Evolutionary conservation across 2,329 filamentous ascomycete genomes (phyloP).

Genomic region (Xylaria sp.): DNA sequence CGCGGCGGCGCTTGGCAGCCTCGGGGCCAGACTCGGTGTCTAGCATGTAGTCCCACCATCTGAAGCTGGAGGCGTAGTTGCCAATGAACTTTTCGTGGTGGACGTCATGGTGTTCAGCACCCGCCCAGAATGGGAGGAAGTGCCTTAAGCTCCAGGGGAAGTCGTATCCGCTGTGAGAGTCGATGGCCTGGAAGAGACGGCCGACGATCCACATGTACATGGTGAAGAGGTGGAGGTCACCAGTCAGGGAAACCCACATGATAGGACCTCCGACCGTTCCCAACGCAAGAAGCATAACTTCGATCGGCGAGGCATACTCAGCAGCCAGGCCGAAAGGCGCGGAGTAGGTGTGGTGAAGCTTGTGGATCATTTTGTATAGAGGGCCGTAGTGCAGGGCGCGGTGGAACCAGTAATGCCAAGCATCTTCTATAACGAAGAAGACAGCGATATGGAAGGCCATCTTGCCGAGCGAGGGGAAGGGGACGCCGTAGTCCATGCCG

Average conservation of each 20-base stretch:
- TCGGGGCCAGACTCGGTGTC: constrained; percentile 93
- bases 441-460: constrained; percentile 90
- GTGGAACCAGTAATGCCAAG: constrained; percentile 99
- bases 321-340: constrained; percentile 95
- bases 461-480: constrained; percentile 82
- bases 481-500: constrained; percentile 84
- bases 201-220: constrained; percentile 97
- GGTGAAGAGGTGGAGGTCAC: constrained; percentile 89
- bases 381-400: constrained; percentile 91
- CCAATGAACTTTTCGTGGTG: constrained; percentile 99
- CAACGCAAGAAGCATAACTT: constrained; percentile 91
- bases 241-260: constrained; percentile 78
- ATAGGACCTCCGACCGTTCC: constrained; percentile 84
- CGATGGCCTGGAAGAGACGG: constrained; percentile 95
- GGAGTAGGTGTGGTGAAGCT: constrained; percentile 98
- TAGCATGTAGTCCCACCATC: constrained; percentile 96
- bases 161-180: constrained; percentile 96
- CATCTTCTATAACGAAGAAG: constrained; percentile 94
- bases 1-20: constrained; percentile 80
- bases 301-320: constrained; percentile 96
- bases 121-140: constrained; percentile 97
- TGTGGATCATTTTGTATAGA: constrained; percentile 96
- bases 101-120: constrained; percentile 92
- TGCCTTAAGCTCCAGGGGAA: constrained; percentile 97
- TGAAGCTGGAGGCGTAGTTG: constrained; percentile 97